Percentiles rank a stretch among this genome's conserved stretches.
Conservation (phyloP, 495 filamentous ascomycete genomes). For the Penicillium flavigenum region DNA sequence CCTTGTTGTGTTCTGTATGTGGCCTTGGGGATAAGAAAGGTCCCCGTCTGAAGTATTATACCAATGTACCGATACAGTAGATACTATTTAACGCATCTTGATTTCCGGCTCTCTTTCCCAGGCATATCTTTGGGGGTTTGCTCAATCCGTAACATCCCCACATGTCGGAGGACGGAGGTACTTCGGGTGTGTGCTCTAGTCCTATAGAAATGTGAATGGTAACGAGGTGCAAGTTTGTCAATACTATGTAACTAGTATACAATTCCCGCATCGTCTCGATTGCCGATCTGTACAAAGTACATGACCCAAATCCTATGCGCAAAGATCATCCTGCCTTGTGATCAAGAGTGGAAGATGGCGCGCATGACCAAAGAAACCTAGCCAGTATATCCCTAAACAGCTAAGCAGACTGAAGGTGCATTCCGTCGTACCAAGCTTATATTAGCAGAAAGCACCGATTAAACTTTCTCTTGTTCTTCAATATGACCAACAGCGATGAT, state of each 20-base stretch:
- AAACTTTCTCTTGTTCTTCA: slow-evolving; percentile 2
- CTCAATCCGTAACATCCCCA: not conserved
- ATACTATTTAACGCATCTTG: not conserved
- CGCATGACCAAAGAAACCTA: slow-evolving; percentile 26
- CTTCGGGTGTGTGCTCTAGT: not conserved
- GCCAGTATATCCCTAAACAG: slow-evolving; percentile 8
- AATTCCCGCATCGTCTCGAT: not conserved
- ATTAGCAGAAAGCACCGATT: slow-evolving; percentile 1
- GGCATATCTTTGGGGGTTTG: not conserved
- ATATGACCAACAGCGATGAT: not conserved
- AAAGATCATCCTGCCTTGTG: slow-evolving; percentile 24
- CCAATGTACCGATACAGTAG: not conserved
- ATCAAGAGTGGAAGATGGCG: slow-evolving; percentile 11
- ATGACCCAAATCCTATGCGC: slow-evolving; percentile 16
- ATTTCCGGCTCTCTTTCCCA: not conserved
- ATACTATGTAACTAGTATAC: not conserved
- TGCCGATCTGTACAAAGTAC: slow-evolving; percentile 8
- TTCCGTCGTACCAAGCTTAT: slow-evolving; percentile 1
- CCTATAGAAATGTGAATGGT: not conserved
- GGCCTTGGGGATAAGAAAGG: not conserved
- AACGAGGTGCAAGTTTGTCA: not conserved
- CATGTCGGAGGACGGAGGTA: not conserved
- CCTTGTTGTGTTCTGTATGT: slow-evolving; percentile 9
- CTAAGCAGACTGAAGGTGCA: not conserved
- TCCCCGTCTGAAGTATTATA: not conserved